Base-by-base conservation (phyloP, 345 rosid species). In the Sisymbrium irio region DNA sequence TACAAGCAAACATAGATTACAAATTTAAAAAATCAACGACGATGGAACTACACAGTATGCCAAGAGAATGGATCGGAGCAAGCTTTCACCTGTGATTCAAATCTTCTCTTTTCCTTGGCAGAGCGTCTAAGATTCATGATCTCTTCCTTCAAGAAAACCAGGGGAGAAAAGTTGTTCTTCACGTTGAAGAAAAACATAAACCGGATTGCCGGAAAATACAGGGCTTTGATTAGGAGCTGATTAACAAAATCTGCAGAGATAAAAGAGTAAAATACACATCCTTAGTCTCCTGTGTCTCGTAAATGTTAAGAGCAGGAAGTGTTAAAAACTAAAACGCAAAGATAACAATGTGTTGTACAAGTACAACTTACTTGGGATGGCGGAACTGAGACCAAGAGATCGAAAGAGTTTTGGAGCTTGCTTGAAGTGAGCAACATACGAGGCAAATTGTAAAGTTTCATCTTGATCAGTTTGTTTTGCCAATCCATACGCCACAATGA, bases 401-500 rank as follows among this genome's bases (percentile, higher is more conserved):
- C 33, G 27, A 36, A 69, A 69, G 63, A 76, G 75, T 28, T 69
- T 62, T n/a, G 75, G 79, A 36, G 79, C 79, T 11, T 62, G 70
- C 25, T 42, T 69, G 19, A 76, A 62, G 40, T 69, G 65, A 44
- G 51, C 33, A 69, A 76, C 59, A 62, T 3, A 2, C 10, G 4
- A 15, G 25, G 70, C 75, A 17, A 69, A 55, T 5, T 12, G 5
- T 13, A 62, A 35, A 45, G 36, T 62, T 15, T 45, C 0, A 3
- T 69, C 70, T 25, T 9, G 32, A 12, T 27, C 4, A 4, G 33
- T 54, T 25, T 2, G 17, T 9, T 54, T 19, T 42, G 62, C 75
- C 42, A 69, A 62, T 25, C 64, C 36, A 69, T 53, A 76, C 8
- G 59, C 65, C 59, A 69, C 75, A 25, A 76, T 25, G 62, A 76